These are phyloP conservation scores for Oldenlandia corymbosa DNA, from an alignment of 257 asterid species.

Conservation along the genomic window DNA sequence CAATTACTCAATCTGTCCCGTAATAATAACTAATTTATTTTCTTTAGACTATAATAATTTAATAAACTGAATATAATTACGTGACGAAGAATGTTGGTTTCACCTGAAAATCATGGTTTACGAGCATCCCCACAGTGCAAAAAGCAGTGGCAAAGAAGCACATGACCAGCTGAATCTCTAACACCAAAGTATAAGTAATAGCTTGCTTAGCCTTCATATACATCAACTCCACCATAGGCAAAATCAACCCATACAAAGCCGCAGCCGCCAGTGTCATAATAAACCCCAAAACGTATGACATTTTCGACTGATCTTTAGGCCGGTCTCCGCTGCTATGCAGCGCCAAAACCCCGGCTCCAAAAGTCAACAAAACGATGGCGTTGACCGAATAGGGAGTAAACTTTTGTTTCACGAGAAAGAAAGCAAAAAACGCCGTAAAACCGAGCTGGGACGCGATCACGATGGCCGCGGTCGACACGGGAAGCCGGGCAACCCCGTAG, in stretches of 20 bases:
- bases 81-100: neutral
- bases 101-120: conserved; percentile 26
- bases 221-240: conserved; percentile 26
- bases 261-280: conserved; percentile 23
- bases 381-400: conserved; percentile 24
- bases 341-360: conserved; percentile 23
- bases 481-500: conserved; percentile 15
- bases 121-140: conserved; percentile 21
- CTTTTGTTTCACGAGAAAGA: conserved; percentile 25
- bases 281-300: conserved; percentile 21
- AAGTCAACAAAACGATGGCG: conserved; percentile 18
- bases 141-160: conserved; percentile 23
- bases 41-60: too few relatives aligned
- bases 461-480: conserved; percentile 20
- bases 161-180: conserved; percentile 23
- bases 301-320: conserved; percentile 17
- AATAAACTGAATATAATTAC: too few relatives aligned
- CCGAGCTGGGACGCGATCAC: conserved; percentile 17
- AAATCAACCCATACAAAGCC: conserved; percentile 18
- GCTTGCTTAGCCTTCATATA: conserved; percentile 20
- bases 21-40: too few relatives aligned
- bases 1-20: too few relatives aligned
- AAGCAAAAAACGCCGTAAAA: conserved; percentile 25
- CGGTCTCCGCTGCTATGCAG: conserved; percentile 14
- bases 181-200: conserved; percentile 19